phyloP scores from a whole-genome alignment of 345 rosid genomes.

The Passiflora organensis region DNA sequence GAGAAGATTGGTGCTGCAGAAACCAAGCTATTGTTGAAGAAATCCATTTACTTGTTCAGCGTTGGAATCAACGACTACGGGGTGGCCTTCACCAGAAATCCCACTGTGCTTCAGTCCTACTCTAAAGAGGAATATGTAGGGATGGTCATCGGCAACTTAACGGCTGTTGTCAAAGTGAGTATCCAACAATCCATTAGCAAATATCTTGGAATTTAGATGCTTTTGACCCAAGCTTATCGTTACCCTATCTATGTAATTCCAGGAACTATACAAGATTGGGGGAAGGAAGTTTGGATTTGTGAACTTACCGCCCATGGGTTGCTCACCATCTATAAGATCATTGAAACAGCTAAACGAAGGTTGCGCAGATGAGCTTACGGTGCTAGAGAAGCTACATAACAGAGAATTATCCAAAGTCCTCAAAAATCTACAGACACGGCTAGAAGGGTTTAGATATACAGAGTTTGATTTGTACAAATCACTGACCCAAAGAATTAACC shows the following conservation, averaged over 20 bases:
- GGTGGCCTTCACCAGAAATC: constrained; percentile 12
- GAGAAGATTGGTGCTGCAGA: constrained; percentile 30
- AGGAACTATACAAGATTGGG: constrained; percentile 38
- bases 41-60: constrained; percentile 37
- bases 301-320: constrained; percentile 21
- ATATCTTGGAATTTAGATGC: too few relatives aligned
- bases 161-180: constrained; percentile 23
- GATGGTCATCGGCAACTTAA: constrained; percentile 33
- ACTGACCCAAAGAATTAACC: not conserved
- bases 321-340: constrained; percentile 18
- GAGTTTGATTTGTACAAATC: constrained; percentile 3
- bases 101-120: constrained; percentile 12
- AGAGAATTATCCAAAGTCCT: constrained; percentile 15
- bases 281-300: constrained; percentile 45
- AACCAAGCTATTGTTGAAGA: constrained; percentile 24
- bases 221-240: not conserved
- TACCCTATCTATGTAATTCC: not conserved
- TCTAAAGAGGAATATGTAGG: constrained; percentile 16
- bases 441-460: constrained; percentile 22
- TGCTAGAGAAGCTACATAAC: constrained; percentile 23
- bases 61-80: constrained; percentile 38
- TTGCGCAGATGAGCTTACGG: constrained; percentile 23
- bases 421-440: constrained; percentile 11
- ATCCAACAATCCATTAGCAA: not conserved
- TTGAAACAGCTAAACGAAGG: constrained; percentile 3